Percentiles rank a stretch among this genome's conserved stretches.
Conservation (phyloP, 179 eudicot species). For the Nepenthes alata region DNA sequence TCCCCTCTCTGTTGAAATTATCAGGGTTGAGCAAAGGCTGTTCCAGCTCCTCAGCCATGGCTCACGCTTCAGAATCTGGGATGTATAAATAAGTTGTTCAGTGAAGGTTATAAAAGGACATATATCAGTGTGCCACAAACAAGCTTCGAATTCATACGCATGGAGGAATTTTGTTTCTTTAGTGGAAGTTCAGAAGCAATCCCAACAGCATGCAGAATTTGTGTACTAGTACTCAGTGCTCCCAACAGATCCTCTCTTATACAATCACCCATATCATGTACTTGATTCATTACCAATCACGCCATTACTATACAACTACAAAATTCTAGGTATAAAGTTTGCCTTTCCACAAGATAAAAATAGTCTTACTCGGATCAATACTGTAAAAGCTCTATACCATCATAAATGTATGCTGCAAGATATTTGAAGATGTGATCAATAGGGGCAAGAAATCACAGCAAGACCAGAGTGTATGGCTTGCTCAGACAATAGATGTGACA, state of each 20-base stretch:
- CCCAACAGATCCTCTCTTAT: not conserved
- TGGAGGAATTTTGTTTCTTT: not conserved
- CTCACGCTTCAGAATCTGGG: slow-evolving; percentile 9
- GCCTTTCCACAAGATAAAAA: no score
- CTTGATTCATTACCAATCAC: not conserved
- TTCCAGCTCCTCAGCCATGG: slow-evolving; percentile 48
- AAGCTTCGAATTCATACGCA: not conserved
- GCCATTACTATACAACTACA: no score
- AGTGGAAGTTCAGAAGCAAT: not conserved
- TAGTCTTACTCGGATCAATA: no score
- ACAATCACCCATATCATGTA: not conserved
- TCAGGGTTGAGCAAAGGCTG: slow-evolving; percentile 51
- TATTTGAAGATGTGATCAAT: no score
- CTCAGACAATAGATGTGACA: no score
- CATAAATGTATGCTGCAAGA: no score
- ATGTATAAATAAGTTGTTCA: slow-evolving; percentile 7
- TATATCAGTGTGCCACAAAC: not conserved
- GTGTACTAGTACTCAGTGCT: not conserved
- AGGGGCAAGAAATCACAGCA: no score
- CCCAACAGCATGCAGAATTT: not conserved
- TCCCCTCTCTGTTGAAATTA: slow-evolving; percentile 42
- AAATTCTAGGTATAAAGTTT: no score
- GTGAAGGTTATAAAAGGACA: not conserved
- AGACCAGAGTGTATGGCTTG: no score
- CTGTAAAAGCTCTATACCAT: no score